Conservation (phyloP, 495 filamentous ascomycete genomes). For the Tuber umbilicatum region DNA sequence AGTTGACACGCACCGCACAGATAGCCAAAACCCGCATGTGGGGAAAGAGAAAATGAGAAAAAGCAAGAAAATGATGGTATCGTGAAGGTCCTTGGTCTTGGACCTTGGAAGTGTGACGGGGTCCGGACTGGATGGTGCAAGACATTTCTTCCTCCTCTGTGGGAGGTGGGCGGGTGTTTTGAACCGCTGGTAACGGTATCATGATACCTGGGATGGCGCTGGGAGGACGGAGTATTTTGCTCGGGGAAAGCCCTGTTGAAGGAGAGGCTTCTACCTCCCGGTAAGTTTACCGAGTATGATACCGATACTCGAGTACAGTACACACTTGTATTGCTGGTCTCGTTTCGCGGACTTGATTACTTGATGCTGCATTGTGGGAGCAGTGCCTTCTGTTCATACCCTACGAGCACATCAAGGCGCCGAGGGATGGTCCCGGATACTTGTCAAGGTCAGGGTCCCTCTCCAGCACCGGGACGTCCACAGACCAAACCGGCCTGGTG, state of each 20-base stretch:
- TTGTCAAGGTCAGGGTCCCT: neutral
- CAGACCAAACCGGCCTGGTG: neutral
- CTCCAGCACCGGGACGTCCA: neutral
- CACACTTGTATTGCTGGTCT: neutral
- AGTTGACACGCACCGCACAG: neutral
- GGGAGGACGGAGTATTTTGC: neutral
- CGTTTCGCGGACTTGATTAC: neutral
- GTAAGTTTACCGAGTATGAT: neutral
- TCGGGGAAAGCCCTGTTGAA: neutral
- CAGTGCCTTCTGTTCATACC: neutral
- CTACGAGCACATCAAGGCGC: neutral
- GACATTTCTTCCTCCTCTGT: neutral
- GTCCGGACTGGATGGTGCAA: neutral
- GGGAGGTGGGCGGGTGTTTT: neutral
- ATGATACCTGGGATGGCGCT: neutral
- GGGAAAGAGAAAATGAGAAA: neutral
- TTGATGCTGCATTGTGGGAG: neutral
- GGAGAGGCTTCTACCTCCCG: neutral
- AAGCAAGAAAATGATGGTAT: neutral
- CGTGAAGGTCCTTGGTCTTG: neutral
- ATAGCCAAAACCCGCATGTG: neutral
- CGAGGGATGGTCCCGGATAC: neutral
- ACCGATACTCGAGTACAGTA: no score
- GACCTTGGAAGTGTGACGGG: neutral
- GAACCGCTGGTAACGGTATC: neutral